Evolutionary conservation across 176 grass and related monocot genomes (phyloP).

Genomic region (Alopecurus myosuroides): DNA sequence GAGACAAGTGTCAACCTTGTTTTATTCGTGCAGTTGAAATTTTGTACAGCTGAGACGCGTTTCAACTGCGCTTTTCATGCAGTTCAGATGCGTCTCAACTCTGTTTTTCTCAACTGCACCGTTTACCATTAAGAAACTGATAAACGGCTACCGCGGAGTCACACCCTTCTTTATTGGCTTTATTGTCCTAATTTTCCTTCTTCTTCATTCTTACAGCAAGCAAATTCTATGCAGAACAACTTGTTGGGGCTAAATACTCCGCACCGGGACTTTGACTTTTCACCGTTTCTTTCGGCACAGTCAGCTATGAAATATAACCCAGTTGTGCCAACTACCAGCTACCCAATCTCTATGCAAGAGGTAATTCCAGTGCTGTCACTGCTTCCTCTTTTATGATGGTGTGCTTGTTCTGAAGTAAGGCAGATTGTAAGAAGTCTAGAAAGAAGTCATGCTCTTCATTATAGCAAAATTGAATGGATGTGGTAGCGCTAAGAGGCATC

Average conservation of each 20-base stretch:
- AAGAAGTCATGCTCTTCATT: neutral
- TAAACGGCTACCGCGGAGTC: too few species aligned
- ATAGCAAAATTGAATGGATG: neutral
- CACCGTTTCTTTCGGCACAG: constrained; percentile 60
- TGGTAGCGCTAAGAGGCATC: neutral
- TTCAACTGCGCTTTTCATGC: too few species aligned
- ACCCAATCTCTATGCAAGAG: constrained; percentile 69
- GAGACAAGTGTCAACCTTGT: too few species aligned
- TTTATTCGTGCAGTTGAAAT: too few species aligned
- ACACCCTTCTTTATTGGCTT: neutral
- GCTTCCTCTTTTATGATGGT: neutral
- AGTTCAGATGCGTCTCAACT: too few species aligned
- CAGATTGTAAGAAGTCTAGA: constrained; percentile 1
- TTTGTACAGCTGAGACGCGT: too few species aligned
- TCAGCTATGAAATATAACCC: constrained; percentile 67
- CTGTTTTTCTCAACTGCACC: too few species aligned
- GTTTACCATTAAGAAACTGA: too few species aligned
- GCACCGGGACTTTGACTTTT: constrained; percentile 82
- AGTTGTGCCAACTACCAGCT: constrained; percentile 59
- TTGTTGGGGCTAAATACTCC: constrained; percentile 60
- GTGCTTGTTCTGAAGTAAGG: constrained; percentile 9
- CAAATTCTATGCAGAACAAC: constrained; percentile 63
- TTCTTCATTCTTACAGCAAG: constrained; percentile 61
- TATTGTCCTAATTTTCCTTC: constrained; percentile 24
- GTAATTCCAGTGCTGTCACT: constrained; percentile 26